Evolutionary conservation across 2,329 filamentous ascomycete genomes (phyloP).

Genomic region (Aspergillus terreus): DNA sequence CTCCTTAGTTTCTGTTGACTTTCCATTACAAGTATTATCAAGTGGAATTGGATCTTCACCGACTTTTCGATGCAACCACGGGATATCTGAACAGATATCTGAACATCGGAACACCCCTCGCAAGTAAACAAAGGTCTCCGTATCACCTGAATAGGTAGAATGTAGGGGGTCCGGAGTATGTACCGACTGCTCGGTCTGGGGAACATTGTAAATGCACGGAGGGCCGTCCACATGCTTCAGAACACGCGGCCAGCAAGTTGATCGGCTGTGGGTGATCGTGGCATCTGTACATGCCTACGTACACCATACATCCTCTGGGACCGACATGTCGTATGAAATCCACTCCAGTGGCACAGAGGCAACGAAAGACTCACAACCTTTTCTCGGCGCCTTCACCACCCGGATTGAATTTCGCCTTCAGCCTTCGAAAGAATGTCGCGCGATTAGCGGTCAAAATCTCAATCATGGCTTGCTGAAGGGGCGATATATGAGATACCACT

Average conservation of each 20-base stretch:
- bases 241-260: slow-evolving; percentile 8
- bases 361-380: too few species aligned
- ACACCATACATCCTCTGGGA: too few species aligned
- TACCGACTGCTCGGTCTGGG: slow-evolving; percentile 9
- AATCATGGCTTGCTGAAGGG: slow-evolving; percentile 1
- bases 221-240: slow-evolving; percentile 6
- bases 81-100: neutral
- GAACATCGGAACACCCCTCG: neutral
- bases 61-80: neutral
- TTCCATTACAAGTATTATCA: neutral
- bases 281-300: neutral
- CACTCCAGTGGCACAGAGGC: too few species aligned
- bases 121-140: neutral
- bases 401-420: slow-evolving; percentile 2
- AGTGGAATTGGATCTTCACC: neutral
- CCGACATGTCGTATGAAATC: too few species aligned
- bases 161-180: neutral
- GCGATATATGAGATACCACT: neutral
- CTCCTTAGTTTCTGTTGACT: too few species aligned
- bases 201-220: slow-evolving; percentile 13
- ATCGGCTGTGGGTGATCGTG: neutral
- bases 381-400: neutral
- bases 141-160: neutral
- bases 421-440: neutral
- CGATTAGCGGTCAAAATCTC: slow-evolving; percentile 10